A percentile compares a stretch with the other conserved stretches of the same genome.
Conservation (phyloP, 805 yeast genomes). For the Metschnikowia noctiluminum region DNA sequence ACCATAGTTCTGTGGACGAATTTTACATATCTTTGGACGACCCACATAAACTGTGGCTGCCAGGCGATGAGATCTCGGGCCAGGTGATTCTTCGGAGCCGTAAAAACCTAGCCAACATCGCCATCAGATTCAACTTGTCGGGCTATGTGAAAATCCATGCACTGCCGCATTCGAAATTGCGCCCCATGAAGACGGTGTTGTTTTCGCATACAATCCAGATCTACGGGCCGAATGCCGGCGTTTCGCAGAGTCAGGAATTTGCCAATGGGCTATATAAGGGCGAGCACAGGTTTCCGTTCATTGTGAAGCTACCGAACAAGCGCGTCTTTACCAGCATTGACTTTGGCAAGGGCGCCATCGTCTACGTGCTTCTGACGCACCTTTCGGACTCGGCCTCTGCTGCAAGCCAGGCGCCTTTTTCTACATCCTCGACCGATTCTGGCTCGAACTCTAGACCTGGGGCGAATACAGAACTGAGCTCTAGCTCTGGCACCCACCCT, state of each 20-base stretch:
- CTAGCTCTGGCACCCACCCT: too few relatives aligned
- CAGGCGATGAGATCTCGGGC: slow-evolving; percentile 74
- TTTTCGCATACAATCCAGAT: slow-evolving; percentile 57
- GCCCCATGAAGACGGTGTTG: slow-evolving; percentile 50
- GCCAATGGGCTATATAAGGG: slow-evolving; percentile 65
- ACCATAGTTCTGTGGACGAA: slow-evolving; percentile 49
- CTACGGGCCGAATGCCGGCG: slow-evolving; percentile 42
- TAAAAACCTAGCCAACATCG: slow-evolving; percentile 52
- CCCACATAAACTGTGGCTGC: slow-evolving; percentile 74
- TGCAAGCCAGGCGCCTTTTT: not conserved
- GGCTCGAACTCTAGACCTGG: not conserved
- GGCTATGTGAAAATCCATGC: slow-evolving; percentile 58
- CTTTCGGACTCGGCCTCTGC: slow-evolving; percentile 17
- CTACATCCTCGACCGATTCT: not conserved
- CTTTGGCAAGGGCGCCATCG: slow-evolving; percentile 83
- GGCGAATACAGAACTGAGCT: too few relatives aligned
- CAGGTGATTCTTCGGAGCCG: slow-evolving; percentile 55
- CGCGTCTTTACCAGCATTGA: slow-evolving; percentile 71
- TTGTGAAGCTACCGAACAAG: slow-evolving; percentile 73
- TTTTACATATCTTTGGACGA: slow-evolving; percentile 68
- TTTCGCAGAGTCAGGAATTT: slow-evolving; percentile 18
- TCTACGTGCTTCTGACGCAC: slow-evolving; percentile 58
- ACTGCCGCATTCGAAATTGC: slow-evolving; percentile 49
- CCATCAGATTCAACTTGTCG: slow-evolving; percentile 49
- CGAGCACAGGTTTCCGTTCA: slow-evolving; percentile 84